Evolutionary conservation across 768 basidiomycete genomes (phyloP).

Genomic region (Naganishia onofrii): DNA sequence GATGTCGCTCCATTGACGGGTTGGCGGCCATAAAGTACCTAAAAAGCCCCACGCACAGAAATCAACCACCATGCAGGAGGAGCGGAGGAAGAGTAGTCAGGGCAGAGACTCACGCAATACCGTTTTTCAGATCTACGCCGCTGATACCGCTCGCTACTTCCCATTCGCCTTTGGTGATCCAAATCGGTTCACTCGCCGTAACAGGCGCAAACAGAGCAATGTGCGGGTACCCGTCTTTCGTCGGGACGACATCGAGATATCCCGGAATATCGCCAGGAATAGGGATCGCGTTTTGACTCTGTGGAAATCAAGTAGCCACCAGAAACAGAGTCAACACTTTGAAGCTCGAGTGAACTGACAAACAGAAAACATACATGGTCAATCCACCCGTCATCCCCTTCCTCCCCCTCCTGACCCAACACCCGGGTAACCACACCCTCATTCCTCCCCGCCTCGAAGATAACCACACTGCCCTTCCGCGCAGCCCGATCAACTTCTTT

Average conservation of each 20-base stretch:
- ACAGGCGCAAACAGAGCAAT: constrained; percentile 86
- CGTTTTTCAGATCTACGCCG: constrained; percentile 66
- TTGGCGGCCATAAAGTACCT: constrained; percentile 88
- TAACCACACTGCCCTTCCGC: constrained; percentile 71
- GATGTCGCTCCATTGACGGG: constrained; percentile 75
- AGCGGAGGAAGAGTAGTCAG: background rate
- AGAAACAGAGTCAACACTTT: constrained; percentile 53
- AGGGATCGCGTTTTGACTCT: constrained; percentile 47
- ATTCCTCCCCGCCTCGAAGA: constrained; percentile 61
- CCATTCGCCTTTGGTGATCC: constrained; percentile 84
- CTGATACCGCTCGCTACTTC: constrained; percentile 76
- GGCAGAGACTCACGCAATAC: constrained; percentile 69
- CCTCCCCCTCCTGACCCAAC: constrained; percentile 76
- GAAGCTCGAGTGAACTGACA: background rate
- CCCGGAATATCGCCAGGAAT: constrained; percentile 57
- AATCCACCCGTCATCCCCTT: constrained; percentile 93
- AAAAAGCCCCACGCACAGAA: constrained; percentile 15
- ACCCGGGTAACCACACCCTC: constrained; percentile 67
- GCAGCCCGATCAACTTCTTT: constrained; percentile 86
- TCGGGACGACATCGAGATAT: constrained; percentile 88
- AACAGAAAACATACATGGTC: constrained; percentile 63
- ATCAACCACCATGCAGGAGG: constrained; percentile 9
- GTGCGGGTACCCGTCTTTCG: constrained; percentile 78
- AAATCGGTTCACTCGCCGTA: constrained; percentile 66
- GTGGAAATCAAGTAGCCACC: constrained; percentile 29